Evolutionary conservation across 176 grass and related monocot genomes (phyloP).

Genomic region (Otatea glauca): DNA sequence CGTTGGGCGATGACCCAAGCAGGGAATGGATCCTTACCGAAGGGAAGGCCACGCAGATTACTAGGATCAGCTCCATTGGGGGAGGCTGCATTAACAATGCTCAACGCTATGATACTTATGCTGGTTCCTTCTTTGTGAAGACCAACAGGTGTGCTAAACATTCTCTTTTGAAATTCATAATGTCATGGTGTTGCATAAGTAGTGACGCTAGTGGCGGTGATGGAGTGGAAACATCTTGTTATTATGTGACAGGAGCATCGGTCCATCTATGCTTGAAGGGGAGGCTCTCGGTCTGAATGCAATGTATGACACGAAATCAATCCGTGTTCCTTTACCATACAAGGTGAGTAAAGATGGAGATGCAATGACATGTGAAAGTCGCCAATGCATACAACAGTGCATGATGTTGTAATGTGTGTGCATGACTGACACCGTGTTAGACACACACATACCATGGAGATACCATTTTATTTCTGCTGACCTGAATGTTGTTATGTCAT

Average conservation of each 20-base stretch:
- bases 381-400: background rate
- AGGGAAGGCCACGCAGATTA: slow-evolving; percentile 87
- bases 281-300: slow-evolving; percentile 85
- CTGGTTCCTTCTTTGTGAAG: slow-evolving; percentile 86
- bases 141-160: slow-evolving; percentile 64
- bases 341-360: slow-evolving; percentile 51
- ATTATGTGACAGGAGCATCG: slow-evolving; percentile 61
- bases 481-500: background rate
- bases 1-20: slow-evolving; percentile 70
- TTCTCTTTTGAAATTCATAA: background rate
- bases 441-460: background rate
- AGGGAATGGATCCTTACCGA: slow-evolving; percentile 90
- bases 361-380: background rate
- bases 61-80: slow-evolving; percentile 70
- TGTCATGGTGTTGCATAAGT: background rate
- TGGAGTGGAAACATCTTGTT: background rate
- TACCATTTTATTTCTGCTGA: background rate
- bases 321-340: slow-evolving; percentile 85
- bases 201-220: background rate
- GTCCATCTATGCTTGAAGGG: slow-evolving; percentile 89
- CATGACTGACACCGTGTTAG: background rate
- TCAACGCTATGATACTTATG: slow-evolving; percentile 77
- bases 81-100: slow-evolving; percentile 84
- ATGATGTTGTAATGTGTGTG: background rate
- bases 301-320: slow-evolving; percentile 88